Evolutionary conservation across 2,329 filamentous ascomycete genomes (phyloP).

Genomic region (Hypomyces perniciosus): DNA sequence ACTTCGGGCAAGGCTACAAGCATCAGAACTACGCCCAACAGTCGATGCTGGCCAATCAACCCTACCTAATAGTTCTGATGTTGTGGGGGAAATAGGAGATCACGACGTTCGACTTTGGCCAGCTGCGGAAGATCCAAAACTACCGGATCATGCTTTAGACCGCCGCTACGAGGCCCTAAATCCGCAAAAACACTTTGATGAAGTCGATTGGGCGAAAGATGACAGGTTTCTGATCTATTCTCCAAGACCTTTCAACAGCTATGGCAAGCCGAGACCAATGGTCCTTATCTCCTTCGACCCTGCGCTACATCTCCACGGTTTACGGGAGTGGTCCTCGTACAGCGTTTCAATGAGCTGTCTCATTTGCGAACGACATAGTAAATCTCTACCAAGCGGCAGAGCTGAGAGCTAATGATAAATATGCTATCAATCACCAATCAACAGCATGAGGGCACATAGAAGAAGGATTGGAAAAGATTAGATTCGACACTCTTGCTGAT

Average conservation of each 20-base stretch:
- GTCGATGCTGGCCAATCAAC: background rate
- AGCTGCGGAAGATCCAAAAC: background rate
- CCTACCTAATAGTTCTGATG: too few species aligned
- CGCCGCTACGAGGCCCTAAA: conserved; percentile 34
- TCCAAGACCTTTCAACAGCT: conserved; percentile 12
- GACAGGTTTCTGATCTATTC: conserved; percentile 43
- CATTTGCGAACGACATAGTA: too few species aligned
- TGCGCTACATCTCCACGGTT: conserved; percentile 18
- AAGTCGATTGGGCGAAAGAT: conserved; percentile 38
- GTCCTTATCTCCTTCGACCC: conserved; percentile 28
- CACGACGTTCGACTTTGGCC: background rate
- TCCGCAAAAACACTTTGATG: conserved; percentile 23
- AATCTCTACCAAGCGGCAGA: too few species aligned
- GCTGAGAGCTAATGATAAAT: too few species aligned
- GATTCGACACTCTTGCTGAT: too few species aligned
- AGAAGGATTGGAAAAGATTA: too few species aligned
- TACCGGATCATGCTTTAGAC: conserved; percentile 5
- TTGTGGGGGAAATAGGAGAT: too few species aligned
- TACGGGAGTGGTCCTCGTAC: conserved; percentile 17
- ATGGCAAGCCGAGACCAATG: conserved; percentile 16
- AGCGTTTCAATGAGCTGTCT: too few species aligned
- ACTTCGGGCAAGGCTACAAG: conserved; percentile 30
- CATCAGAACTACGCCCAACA: background rate
- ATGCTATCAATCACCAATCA: too few species aligned
- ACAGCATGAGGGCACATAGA: too few species aligned